phyloP scores from a whole-genome alignment of 345 rosid species.

The Syzygium jambos region DNA sequence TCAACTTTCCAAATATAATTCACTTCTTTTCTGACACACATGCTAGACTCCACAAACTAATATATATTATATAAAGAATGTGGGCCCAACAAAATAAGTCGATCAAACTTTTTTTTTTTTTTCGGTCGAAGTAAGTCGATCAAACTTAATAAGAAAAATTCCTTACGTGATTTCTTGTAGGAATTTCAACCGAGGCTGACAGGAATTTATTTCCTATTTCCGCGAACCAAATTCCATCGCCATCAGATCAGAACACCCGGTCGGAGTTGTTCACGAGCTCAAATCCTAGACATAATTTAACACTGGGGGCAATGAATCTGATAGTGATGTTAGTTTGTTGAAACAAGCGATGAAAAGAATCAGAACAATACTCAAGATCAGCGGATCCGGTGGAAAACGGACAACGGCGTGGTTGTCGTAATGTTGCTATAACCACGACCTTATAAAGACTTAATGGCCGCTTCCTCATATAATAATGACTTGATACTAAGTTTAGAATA shows the following conservation, averaged over 20 bases:
- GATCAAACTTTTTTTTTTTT: too few relatives aligned
- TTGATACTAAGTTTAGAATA: neutral
- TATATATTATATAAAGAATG: neutral
- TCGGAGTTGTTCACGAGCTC: too few relatives aligned
- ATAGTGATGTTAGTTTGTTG: neutral
- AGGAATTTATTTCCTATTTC: neutral
- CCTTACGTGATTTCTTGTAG: neutral
- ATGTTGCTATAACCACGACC: neutral
- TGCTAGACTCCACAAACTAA: neutral
- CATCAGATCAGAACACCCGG: neutral
- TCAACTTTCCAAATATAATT: neutral
- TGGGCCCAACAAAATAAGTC: neutral
- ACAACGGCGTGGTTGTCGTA: neutral
- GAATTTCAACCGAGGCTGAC: neutral
- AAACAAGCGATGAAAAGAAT: neutral
- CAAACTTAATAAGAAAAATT: neutral
- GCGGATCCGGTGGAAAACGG: neutral
- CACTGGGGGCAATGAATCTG: too few relatives aligned
- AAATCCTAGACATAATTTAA: neutral
- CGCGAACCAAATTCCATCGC: neutral
- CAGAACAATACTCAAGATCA: neutral
- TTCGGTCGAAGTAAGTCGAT: neutral
- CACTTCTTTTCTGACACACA: neutral
- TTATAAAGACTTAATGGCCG: neutral
- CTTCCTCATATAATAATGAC: accelerated